phyloP scores from a whole-genome alignment of 768 basidiomycete species.

The Mycena chlorophos region DNA sequence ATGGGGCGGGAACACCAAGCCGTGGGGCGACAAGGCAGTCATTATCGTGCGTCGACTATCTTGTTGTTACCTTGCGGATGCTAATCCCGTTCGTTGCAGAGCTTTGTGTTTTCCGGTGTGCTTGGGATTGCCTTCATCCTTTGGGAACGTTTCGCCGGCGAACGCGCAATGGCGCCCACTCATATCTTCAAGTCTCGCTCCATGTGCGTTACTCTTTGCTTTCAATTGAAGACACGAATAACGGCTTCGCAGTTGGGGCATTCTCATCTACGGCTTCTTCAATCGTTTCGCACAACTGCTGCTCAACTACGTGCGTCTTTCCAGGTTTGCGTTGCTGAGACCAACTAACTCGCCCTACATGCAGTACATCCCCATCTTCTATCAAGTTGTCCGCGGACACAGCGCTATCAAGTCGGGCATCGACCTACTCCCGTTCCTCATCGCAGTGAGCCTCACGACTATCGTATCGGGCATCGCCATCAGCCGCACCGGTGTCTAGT shows the following conservation, averaged over 20 bases:
- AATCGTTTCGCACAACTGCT: not conserved
- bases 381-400: slow-evolving; percentile 23
- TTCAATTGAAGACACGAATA: no score
- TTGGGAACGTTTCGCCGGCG: not conserved
- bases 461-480: slow-evolving; percentile 3
- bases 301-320: no score
- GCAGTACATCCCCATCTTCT: slow-evolving; percentile 23
- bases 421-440: slow-evolving; percentile 24
- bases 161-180: not conserved
- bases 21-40: slow-evolving; percentile 32
- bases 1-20: slow-evolving; percentile 43
- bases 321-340: no score
- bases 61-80: not conserved
- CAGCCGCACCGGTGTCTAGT: slow-evolving; percentile 3
- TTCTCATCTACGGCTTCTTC: not conserved
- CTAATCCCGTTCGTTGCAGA: no score
- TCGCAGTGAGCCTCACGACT: slow-evolving; percentile 13
- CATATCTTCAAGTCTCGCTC: not conserved
- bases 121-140: not conserved
- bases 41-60: slow-evolving; percentile 14
- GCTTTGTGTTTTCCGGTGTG: slow-evolving; percentile 3
- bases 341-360: not conserved
- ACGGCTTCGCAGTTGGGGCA: no score
- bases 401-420: slow-evolving; percentile 24
- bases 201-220: no score